Conservation (phyloP, 129 eudicot species). For the Silybum marianum region DNA sequence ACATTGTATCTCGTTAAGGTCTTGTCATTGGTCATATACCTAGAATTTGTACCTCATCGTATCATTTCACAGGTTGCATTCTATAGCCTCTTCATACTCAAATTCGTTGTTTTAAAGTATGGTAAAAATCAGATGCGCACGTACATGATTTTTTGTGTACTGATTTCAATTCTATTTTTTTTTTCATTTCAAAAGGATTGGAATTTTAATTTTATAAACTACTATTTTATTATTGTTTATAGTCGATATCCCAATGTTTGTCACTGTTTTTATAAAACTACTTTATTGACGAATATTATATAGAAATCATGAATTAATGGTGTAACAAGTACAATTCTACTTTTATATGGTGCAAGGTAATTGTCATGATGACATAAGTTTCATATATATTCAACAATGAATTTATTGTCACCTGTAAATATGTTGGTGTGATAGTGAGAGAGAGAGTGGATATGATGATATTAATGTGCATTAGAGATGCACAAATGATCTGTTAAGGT, state of each 20-base stretch:
- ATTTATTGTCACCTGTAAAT: slow-evolving; percentile 11
- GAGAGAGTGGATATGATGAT: neutral
- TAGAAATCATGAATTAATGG: slow-evolving; percentile 12
- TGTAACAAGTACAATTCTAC: slow-evolving; percentile 27
- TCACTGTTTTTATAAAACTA: neutral
- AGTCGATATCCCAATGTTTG: neutral
- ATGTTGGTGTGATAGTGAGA: slow-evolving; percentile 12
- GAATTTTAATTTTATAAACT: neutral
- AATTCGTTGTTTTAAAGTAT: neutral
- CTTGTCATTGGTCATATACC: neutral
- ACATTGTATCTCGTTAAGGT: neutral
- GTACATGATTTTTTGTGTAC: neutral
- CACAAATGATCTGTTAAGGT: neutral
- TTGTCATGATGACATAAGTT: slow-evolving; percentile 26
- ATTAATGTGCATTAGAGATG: neutral
- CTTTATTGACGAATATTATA: neutral
- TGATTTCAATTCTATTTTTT: neutral
- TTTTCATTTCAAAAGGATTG: neutral
- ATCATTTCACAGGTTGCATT: neutral
- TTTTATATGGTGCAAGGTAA: slow-evolving; percentile 26
- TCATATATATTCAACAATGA: slow-evolving; percentile 25
- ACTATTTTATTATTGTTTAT: neutral
- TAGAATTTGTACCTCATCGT: neutral
- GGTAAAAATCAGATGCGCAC: neutral
- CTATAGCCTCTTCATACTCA: neutral